A percentile compares a stretch with the other conserved stretches of the same genome.
Conservation (phyloP, 306 rosid genomes). For the Fragaria ananassa region DNA sequence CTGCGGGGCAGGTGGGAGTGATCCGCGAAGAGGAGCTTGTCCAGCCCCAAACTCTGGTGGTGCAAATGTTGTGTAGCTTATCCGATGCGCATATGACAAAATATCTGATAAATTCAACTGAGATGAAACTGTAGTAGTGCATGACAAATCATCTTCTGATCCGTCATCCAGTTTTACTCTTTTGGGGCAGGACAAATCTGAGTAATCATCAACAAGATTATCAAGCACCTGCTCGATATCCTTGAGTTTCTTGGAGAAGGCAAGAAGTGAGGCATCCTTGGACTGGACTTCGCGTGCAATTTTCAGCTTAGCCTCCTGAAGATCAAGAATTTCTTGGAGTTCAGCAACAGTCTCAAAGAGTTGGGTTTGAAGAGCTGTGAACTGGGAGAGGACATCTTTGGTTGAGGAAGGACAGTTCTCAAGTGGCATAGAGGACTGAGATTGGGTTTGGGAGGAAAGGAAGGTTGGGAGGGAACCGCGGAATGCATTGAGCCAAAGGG, state of each 20-base stretch:
- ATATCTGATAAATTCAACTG: slow-evolving; percentile 62
- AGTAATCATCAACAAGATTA: slow-evolving; percentile 76
- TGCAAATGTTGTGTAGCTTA: slow-evolving; percentile 96
- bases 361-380: slow-evolving; percentile 70
- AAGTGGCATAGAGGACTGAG: slow-evolving; percentile 30
- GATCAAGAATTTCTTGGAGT: slow-evolving; percentile 88
- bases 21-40: slow-evolving; percentile 77
- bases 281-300: slow-evolving; percentile 54
- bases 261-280: slow-evolving; percentile 56
- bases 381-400: slow-evolving; percentile 66
- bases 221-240: slow-evolving; percentile 83
- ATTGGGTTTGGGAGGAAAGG: slow-evolving; percentile 53
- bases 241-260: slow-evolving; percentile 74
- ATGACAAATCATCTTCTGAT: slow-evolving; percentile 44
- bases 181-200: slow-evolving; percentile 66
- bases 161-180: slow-evolving; percentile 42
- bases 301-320: slow-evolving; percentile 75
- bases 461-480: slow-evolving; percentile 79
- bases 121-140: slow-evolving; percentile 58
- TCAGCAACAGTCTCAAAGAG: slow-evolving; percentile 83
- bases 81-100: slow-evolving; percentile 75
- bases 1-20: slow-evolving; percentile 92
- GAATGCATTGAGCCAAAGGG: slow-evolving; percentile 68
- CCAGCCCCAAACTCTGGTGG: slow-evolving; percentile 95
- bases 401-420: slow-evolving; percentile 58